Percentiles rank a stretch among this genome's conserved stretches.
Conservation (phyloP, 140 eudicot genomes). For the Ambrosia hybrid region DNA sequence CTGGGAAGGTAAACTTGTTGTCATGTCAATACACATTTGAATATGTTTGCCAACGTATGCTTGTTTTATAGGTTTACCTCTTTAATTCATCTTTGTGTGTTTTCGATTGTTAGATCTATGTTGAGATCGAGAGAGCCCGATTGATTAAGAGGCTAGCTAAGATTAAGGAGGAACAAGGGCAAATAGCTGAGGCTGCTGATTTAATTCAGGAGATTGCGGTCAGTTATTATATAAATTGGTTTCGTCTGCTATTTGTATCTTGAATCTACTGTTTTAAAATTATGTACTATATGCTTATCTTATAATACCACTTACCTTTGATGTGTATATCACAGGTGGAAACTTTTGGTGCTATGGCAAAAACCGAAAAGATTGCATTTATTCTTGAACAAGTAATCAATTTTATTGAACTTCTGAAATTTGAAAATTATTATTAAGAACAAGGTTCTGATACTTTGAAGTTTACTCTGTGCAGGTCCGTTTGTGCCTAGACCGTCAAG, state of each 20-base stretch:
- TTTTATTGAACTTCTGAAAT: neutral
- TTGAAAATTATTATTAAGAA: neutral
- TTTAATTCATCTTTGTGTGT: constrained; percentile 1
- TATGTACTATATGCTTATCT: too few species aligned
- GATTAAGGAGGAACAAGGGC: constrained; percentile 89
- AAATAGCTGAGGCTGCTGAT: constrained; percentile 94
- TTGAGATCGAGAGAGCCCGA: constrained; percentile 89
- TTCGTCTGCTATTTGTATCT: too few species aligned
- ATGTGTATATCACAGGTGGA: too few species aligned
- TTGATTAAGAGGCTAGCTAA: constrained; percentile 75
- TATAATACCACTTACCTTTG: too few species aligned
- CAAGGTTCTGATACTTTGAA: neutral
- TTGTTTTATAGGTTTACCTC: neutral
- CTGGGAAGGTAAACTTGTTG: constrained; percentile 65
- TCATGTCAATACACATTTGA: neutral
- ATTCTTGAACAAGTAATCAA: too few species aligned
- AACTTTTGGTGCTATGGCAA: too few species aligned
- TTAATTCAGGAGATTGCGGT: constrained; percentile 98
- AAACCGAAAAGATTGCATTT: too few species aligned
- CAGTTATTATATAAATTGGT: constrained; percentile 11
- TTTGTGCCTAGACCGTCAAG: constrained; percentile 77
- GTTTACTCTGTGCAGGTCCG: constrained; percentile 53
- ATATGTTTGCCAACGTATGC: neutral
- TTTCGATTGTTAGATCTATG: constrained; percentile 61
- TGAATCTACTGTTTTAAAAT: too few species aligned